phyloP scores from a whole-genome alignment of 441 rosid genomes.

The Geranium incanum region DNA sequence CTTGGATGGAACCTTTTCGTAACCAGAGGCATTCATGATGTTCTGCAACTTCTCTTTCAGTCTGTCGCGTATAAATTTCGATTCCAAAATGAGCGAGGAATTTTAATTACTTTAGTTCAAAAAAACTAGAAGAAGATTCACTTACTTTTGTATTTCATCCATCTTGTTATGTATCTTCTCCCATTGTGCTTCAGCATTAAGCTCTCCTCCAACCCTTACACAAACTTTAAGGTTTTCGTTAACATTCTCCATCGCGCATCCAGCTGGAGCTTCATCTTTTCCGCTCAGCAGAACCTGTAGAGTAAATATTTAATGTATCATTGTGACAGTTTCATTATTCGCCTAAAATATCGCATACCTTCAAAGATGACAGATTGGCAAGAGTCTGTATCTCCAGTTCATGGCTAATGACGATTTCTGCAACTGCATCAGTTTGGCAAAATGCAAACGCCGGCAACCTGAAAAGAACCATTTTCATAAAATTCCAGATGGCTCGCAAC shows the following conservation, averaged over 20 bases:
- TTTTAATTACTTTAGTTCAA: background rate
- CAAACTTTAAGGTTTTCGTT: constrained; percentile 73
- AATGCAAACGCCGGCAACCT: constrained; percentile 73
- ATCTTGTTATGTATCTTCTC: constrained; percentile 62
- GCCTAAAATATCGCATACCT: constrained; percentile 31
- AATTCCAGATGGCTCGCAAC: background rate
- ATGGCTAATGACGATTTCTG: constrained; percentile 39
- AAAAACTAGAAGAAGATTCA: background rate
- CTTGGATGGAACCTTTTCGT: constrained; percentile 64
- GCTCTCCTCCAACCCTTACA: constrained; percentile 60
- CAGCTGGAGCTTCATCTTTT: constrained; percentile 60
- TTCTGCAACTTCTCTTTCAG: constrained; percentile 70
- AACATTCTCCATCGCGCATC: constrained; percentile 73
- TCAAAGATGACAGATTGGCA: constrained; percentile 50
- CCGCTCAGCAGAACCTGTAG: constrained; percentile 61
- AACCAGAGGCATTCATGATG: constrained; percentile 49
- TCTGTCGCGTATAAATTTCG: constrained; percentile 31
- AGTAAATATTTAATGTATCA: background rate
- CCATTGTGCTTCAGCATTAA: constrained; percentile 56
- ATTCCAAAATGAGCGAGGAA: background rate
- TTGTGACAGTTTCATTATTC: too few relatives aligned
- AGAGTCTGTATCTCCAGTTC: constrained; percentile 66
- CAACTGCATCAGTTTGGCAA: constrained; percentile 52
- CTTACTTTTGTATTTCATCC: constrained; percentile 65
- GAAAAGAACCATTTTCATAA: constrained; percentile 12